phyloP scores from a whole-genome alignment of 1,284 basidiomycete genomes.

The Mycosarcoma mackinlayi region DNA sequence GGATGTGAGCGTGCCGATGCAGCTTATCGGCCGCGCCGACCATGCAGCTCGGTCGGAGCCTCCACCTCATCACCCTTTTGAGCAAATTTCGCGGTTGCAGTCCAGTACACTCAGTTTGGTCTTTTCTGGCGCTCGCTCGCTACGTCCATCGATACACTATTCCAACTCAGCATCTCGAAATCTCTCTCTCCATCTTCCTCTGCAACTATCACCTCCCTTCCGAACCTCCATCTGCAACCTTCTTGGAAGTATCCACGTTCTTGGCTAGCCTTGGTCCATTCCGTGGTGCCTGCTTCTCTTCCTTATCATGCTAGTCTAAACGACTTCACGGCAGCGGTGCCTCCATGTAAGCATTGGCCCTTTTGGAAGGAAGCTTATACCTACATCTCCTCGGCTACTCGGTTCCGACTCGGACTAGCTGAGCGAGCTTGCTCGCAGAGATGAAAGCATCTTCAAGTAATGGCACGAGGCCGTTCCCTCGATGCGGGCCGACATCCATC shows the following conservation, averaged over 20 bases:
- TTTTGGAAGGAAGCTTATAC: no score
- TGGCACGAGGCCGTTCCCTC: no score
- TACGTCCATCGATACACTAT: no score
- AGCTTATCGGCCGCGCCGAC: conserved; percentile 4
- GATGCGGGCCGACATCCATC: background rate
- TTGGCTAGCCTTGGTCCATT: background rate
- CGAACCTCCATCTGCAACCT: no score
- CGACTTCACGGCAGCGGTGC: background rate
- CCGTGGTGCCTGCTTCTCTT: background rate
- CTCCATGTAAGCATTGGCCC: background rate
- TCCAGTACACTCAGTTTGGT: conserved; percentile 1
- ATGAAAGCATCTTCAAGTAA: background rate
- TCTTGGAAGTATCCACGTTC: no score
- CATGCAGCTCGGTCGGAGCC: conserved; percentile 4
- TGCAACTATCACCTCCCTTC: no score
- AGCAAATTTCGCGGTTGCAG: conserved; percentile 6
- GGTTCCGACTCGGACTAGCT: no score
- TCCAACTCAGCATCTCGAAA: no score
- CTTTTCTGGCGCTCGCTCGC: conserved; percentile 1
- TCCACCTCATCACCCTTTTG: conserved; percentile 22
- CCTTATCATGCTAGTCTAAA: conserved; percentile 3
- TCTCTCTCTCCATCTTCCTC: no score
- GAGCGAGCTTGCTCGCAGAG: no score
- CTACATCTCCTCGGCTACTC: no score
- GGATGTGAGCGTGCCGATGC: background rate